phyloP scores from a whole-genome alignment of 139 green algal genomes.

The Picochlorum sp. region DNA sequence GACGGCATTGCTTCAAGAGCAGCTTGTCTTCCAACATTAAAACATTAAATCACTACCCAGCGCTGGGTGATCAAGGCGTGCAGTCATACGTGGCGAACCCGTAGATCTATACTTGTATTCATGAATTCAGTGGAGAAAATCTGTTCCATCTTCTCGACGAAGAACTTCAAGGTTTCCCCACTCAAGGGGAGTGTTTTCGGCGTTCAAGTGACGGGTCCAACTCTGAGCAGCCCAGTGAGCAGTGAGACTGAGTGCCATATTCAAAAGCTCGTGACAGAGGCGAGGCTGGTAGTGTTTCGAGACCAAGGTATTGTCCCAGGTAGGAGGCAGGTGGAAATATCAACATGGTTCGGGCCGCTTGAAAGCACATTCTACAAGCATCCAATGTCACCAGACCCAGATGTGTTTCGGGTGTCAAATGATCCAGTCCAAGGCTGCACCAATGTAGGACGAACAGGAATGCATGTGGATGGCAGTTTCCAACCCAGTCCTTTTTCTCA shows the following conservation, averaged over 20 bases:
- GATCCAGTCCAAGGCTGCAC: constrained; percentile 32
- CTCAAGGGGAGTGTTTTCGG: too few species aligned
- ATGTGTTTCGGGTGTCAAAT: constrained; percentile 48
- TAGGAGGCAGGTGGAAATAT: constrained; percentile 37
- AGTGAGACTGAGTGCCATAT: background rate
- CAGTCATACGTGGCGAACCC: too few species aligned
- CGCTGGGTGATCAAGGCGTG: too few species aligned
- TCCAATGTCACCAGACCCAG: constrained; percentile 29
- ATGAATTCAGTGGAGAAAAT: too few species aligned
- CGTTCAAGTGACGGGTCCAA: too few species aligned
- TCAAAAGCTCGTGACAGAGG: background rate
- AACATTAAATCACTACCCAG: too few species aligned
- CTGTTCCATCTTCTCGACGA: too few species aligned
- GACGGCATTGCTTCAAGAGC: too few species aligned
- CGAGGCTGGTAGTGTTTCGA: constrained; percentile 36
- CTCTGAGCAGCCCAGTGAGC: too few species aligned
- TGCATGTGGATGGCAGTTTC: constrained; percentile 46
- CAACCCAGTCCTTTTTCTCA: constrained; percentile 34
- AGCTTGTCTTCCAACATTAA: too few species aligned
- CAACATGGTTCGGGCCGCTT: constrained; percentile 33
- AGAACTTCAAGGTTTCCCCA: too few species aligned
- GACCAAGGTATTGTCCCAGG: constrained; percentile 35
- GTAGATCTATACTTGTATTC: too few species aligned
- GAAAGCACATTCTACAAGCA: constrained; percentile 49
- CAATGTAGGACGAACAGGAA: constrained; percentile 43